These are phyloP conservation scores for Colletotrichum sp. DNA, from an alignment of 2,329 filamentous ascomycete genomes.

Conservation along the genomic window DNA sequence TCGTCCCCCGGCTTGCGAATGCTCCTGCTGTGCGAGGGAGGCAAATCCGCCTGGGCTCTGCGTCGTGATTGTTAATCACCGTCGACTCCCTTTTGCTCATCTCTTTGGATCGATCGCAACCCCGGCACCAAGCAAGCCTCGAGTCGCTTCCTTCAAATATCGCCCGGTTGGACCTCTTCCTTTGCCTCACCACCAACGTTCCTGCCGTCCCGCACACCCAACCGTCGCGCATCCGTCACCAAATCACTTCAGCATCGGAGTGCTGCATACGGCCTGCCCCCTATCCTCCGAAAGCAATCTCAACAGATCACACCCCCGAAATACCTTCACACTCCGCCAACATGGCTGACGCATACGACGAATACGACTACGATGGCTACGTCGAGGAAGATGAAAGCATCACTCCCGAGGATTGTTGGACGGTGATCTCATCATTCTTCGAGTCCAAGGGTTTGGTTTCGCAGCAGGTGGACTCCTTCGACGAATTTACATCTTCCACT, in stretches of 20 bases:
- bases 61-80: constrained; percentile 17
- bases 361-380: constrained; percentile 72
- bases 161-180: neutral
- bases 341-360: constrained; percentile 64
- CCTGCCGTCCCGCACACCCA: neutral
- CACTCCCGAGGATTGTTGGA: constrained; percentile 98
- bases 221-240: neutral
- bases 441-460: constrained; percentile 94
- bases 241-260: neutral
- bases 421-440: constrained; percentile 96
- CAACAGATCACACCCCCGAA: neutral
- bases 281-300: neutral
- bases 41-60: constrained; percentile 16
- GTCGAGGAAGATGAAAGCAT: constrained; percentile 72
- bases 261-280: neutral
- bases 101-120: constrained; percentile 4
- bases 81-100: neutral
- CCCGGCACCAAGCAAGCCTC: neutral
- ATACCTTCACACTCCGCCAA: constrained; percentile 18
- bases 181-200: neutral
- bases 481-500: constrained; percentile 93
- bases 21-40: constrained; percentile 6
- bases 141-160: neutral
- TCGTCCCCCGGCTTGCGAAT: neutral
- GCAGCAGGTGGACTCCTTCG: constrained; percentile 97